These are phyloP conservation scores for Dactylellina cionopaga DNA, from an alignment of 2,329 filamentous ascomycete species.

Conservation along the genomic window DNA sequence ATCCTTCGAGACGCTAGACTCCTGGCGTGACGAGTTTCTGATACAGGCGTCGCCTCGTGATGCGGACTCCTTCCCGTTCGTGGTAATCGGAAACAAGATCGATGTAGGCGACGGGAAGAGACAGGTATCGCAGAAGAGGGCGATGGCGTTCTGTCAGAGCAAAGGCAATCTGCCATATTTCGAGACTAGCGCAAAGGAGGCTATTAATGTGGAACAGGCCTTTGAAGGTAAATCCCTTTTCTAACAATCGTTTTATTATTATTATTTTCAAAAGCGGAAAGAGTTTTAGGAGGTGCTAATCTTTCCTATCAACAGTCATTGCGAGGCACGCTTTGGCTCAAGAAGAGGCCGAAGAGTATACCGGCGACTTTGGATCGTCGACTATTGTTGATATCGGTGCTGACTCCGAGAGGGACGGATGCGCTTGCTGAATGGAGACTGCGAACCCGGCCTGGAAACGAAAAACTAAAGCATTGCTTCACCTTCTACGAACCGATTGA, in stretches of 20 bases:
- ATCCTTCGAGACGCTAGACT: constrained; percentile 97
- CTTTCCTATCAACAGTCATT: constrained; percentile 72
- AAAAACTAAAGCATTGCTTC: not conserved
- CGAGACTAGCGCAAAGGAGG: constrained; percentile 98
- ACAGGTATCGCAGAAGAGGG: constrained; percentile 91
- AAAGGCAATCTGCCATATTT: constrained; percentile 99
- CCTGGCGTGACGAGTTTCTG: constrained; percentile 97
- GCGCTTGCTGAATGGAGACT: constrained; percentile 73
- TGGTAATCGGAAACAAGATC: constrained; percentile 98
- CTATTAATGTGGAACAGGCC: constrained; percentile 93
- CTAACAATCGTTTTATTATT: not conserved
- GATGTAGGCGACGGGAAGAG: constrained; percentile 98
- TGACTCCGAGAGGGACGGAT: constrained; percentile 90
- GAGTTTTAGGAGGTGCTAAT: constrained; percentile 28
- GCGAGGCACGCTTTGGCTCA: constrained; percentile 93
- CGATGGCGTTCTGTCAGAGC: constrained; percentile 96
- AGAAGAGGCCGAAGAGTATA: constrained; percentile 97
- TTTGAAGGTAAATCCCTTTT: constrained; percentile 68
- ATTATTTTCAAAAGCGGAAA: not conserved
- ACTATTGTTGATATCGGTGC: constrained; percentile 88
- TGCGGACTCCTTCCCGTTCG: constrained; percentile 96
- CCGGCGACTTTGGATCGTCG: constrained; percentile 94
- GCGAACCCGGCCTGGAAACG: not conserved
- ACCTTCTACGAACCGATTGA: no score
- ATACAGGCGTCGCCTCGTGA: constrained; percentile 97